Conservation (phyloP, 2,329 filamentous ascomycete genomes). For the Fusarium sp. region DNA sequence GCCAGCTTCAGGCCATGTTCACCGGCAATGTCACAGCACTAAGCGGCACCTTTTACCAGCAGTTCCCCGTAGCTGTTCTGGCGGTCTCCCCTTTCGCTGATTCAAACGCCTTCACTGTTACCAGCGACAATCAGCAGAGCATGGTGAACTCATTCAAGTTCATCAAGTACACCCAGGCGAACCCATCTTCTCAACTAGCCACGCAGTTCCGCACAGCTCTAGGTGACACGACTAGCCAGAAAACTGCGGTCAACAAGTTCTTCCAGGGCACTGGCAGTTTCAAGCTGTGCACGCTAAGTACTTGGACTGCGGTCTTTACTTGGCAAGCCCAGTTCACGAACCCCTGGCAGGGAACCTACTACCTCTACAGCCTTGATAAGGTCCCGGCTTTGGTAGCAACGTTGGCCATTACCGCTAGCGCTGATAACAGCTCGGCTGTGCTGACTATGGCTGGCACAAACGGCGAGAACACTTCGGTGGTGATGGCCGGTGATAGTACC, state of each 20-base stretch:
- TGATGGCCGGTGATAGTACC: not conserved
- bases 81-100: accelerated
- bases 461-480: not conserved
- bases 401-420: not conserved
- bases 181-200: not conserved
- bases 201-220: not conserved
- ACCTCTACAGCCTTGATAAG: not conserved
- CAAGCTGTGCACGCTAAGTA: not conserved
- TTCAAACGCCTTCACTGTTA: not conserved
- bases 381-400: not conserved
- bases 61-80: not conserved
- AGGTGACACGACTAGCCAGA: not conserved
- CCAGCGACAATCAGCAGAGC: not conserved
- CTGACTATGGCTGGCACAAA: not conserved
- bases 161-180: not conserved
- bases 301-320: not conserved
- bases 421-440: not conserved
- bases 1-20: not conserved
- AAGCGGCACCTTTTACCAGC: not conserved
- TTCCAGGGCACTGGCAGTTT: not conserved
- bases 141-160: conserved; percentile 4
- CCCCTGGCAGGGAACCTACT: conserved; percentile 6
- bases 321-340: conserved; percentile 7
- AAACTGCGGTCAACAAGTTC: not conserved
- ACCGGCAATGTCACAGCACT: not conserved